A percentile compares a stretch with the other conserved stretches of the same genome.
Evolutionary conservation across 2,329 filamentous ascomycete genomes (phyloP).

Genomic region (Ambrosiella cleistominuta): DNA sequence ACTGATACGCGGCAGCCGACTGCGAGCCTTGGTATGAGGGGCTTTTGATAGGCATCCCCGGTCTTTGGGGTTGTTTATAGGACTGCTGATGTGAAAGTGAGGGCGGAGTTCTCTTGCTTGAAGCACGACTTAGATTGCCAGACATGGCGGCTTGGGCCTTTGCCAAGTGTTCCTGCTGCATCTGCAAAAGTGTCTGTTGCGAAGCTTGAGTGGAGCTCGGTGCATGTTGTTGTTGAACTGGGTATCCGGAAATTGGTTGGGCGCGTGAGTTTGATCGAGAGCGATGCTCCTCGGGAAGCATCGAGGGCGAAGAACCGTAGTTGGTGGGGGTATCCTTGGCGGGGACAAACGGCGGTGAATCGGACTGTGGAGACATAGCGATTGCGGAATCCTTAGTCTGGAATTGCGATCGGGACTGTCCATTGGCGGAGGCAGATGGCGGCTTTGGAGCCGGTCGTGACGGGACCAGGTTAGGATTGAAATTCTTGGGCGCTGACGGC

Average conservation of each 20-base stretch:
- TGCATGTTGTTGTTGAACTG: constrained; percentile 15
- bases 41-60: constrained; percentile 1
- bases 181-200: constrained; percentile 40
- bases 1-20: constrained; percentile 11
- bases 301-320: constrained; percentile 18
- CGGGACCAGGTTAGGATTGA: constrained; percentile 44
- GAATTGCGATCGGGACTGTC: constrained; percentile 32
- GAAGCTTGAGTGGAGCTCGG: constrained; percentile 22
- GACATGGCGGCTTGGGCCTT: constrained; percentile 63
- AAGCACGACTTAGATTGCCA: constrained; percentile 37
- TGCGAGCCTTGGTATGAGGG: constrained; percentile 8
- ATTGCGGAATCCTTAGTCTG: constrained; percentile 45
- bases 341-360: constrained; percentile 34
- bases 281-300: constrained; percentile 49
- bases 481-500: constrained; percentile 28
- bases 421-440: constrained; percentile 41
- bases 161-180: constrained; percentile 73
- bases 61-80: constrained; percentile 2
- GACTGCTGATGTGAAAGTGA: constrained; percentile 2
- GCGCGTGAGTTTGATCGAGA: constrained; percentile 51
- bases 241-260: constrained; percentile 32
- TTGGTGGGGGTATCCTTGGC: constrained; percentile 32
- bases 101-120: constrained; percentile 4
- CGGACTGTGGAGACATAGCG: constrained; percentile 38
- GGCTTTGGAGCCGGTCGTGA: constrained; percentile 74